Conservation (phyloP, 345 rosid species). For the Kandelia obovata region DNA sequence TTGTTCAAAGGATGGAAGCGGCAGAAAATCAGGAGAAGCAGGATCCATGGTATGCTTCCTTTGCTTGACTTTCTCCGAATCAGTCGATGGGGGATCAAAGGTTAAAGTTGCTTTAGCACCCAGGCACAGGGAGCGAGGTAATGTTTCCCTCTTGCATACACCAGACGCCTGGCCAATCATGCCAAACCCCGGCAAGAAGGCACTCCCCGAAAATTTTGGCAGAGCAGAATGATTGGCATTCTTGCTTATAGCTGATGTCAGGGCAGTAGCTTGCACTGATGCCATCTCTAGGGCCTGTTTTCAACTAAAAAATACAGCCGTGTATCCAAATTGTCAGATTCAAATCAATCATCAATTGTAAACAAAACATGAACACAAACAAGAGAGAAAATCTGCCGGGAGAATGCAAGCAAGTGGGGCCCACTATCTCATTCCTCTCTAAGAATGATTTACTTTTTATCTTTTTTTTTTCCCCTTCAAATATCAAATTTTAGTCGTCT, state of each 20-base stretch:
- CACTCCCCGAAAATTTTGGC: slow-evolving; percentile 42
- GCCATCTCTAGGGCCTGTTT: slow-evolving; percentile 45
- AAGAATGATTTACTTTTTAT: no score
- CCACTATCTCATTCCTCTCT: no score
- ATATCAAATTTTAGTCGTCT: no score
- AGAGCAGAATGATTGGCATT: slow-evolving; percentile 45
- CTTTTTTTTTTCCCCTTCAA: no score
- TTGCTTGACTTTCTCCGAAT: slow-evolving; percentile 49
- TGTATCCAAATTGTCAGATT: background rate
- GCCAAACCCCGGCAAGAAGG: slow-evolving; percentile 63
- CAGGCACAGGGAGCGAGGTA: slow-evolving; percentile 10
- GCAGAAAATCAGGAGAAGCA: slow-evolving; percentile 79
- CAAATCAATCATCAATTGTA: background rate
- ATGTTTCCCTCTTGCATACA: slow-evolving; percentile 43
- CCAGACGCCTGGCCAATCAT: slow-evolving; percentile 38
- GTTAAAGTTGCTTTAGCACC: slow-evolving; percentile 65
- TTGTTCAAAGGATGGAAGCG: slow-evolving; percentile 83
- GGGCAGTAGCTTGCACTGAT: slow-evolving; percentile 49
- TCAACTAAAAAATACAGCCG: background rate
- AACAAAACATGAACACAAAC: no score
- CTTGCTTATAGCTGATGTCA: slow-evolving; percentile 52
- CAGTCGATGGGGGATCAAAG: slow-evolving; percentile 64
- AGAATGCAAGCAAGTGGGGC: no score
- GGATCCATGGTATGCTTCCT: slow-evolving; percentile 81
- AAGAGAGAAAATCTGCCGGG: no score